These are phyloP conservation scores for Neurospora africana DNA, from an alignment of 495 filamentous ascomycete genomes.

Conservation along the genomic window DNA sequence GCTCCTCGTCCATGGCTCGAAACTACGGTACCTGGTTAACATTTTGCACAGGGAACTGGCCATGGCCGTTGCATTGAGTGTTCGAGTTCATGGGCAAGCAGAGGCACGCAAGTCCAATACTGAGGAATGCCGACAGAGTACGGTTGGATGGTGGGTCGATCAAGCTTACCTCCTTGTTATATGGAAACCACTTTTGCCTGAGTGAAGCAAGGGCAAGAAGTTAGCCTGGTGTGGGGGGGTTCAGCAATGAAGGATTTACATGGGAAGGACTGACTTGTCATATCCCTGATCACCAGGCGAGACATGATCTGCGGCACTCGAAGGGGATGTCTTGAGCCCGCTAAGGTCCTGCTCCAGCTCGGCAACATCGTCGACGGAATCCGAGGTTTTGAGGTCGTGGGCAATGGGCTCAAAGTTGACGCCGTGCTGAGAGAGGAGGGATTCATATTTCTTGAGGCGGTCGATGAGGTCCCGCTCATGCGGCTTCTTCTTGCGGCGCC, in stretches of 20 bases:
- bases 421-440: constrained; percentile 40
- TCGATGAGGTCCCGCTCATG: constrained; percentile 41
- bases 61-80: background rate
- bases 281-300: constrained; percentile 16
- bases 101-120: background rate
- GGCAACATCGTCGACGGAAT: constrained; percentile 36
- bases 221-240: background rate
- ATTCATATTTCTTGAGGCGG: constrained; percentile 45
- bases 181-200: constrained; percentile 30
- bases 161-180: constrained; percentile 31
- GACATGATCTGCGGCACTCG: constrained; percentile 20
- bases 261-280: constrained; percentile 19
- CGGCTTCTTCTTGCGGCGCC: constrained; percentile 48
- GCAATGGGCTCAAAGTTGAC: constrained; percentile 36
- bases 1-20: constrained; percentile 26
- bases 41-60: background rate
- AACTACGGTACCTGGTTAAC: constrained; percentile 23
- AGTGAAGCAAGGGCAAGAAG: background rate
- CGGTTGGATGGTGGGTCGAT: background rate
- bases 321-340: constrained; percentile 28
- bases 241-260: background rate
- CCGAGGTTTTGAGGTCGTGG: constrained; percentile 31
- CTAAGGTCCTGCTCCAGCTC: constrained; percentile 39
- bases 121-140: background rate
- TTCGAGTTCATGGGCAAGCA: background rate